Evolutionary conservation across 1,284 basidiomycete genomes (phyloP), one percentile per base, ranked within the genome.

Genomic region (Moesziomyces sp.): DNA sequence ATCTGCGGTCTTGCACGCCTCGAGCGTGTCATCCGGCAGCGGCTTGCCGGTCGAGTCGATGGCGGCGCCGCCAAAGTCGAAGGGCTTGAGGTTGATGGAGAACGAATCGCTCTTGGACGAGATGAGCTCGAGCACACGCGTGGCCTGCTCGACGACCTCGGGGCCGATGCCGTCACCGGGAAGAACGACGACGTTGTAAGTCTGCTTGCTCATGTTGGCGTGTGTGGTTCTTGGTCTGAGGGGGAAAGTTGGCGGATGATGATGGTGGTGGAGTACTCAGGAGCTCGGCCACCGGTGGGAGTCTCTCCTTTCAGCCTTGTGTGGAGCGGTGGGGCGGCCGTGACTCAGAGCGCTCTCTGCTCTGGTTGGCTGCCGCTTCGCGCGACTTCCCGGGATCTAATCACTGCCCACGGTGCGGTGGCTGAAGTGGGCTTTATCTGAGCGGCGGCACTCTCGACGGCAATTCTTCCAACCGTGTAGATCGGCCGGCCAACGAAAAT

Each of bases 121-220:
- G 59, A 98, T 86, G 8, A 89, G 86, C 74, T 96, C 87, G 64
- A 99, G 89, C 3, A 98, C 92, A 64, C 91, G 90, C 34, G 91
- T 88, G 14, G 96, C 97, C 86, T 99, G 91, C n/a, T 86, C 88
- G 40, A 94, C 88, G 38, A 99, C 94, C 83, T 97, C 93, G 44
- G 97, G 97, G 38, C 97, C 96, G 80, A 99, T 99, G 74, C 97
- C 97, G 86, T 99, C 97, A 64, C 97, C 97, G 47, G 92, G 91
- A 43, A 99, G 90, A 48, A 96, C 89, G 49, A 75, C 73, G 51
- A 75, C 64, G 59, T 75, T 75, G 73, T 68, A 71, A 0, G 58
- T 55, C 18, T 63, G 70, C 58, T 66, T 67, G 52, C 47, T 52
- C 63, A 70, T 70, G 5, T 46, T 75, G 46, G 40, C 38, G 16